A percentile compares a stretch with the other conserved stretches of the same genome.
These are phyloP conservation scores for Hypomontagnella monticulosa DNA, from an alignment of 495 filamentous ascomycete genomes.

Conservation along the genomic window DNA sequence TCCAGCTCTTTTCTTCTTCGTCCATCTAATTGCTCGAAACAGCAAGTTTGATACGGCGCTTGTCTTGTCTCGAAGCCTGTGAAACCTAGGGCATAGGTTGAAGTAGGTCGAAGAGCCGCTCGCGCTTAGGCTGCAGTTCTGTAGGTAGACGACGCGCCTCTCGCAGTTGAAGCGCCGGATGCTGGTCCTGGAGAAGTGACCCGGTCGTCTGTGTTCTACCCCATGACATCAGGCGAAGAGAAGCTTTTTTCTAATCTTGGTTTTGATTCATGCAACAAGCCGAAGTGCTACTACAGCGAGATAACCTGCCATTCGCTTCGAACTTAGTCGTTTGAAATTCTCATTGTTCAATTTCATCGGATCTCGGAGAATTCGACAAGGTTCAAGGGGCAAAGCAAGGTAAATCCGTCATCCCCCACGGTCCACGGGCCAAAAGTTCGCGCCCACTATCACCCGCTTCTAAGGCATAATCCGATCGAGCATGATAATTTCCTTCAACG, in stretches of 20 bases:
- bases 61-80: slow-evolving; percentile 31
- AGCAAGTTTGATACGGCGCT: slow-evolving; percentile 32
- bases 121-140: slow-evolving; percentile 28
- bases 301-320: slow-evolving; percentile 11
- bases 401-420: slow-evolving; percentile 13
- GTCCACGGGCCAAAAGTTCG: slow-evolving; percentile 26
- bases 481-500: slow-evolving; percentile 32
- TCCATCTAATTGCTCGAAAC: slow-evolving; percentile 5
- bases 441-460: slow-evolving; percentile 2
- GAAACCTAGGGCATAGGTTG: slow-evolving; percentile 1
- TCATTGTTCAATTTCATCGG: slow-evolving; percentile 2
- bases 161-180: slow-evolving; percentile 20
- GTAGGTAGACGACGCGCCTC: slow-evolving; percentile 27
- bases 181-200: slow-evolving; percentile 4
- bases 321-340: slow-evolving; percentile 9
- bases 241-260: slow-evolving; percentile 10
- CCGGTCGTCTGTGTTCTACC: slow-evolving; percentile 5
- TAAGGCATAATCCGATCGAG: slow-evolving; percentile 44
- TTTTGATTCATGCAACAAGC: slow-evolving; percentile 17
- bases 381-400: slow-evolving; percentile 16
- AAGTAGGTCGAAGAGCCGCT: slow-evolving; percentile 25
- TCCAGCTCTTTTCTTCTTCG: slow-evolving; percentile 2
- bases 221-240: slow-evolving; percentile 11
- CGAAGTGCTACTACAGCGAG: slow-evolving; percentile 7
- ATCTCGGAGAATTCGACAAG: slow-evolving; percentile 16